Percentiles rank a stretch among this genome's conserved stretches.
Evolutionary conservation across 2,329 filamentous ascomycete genomes (phyloP).

Genomic region (Neospermospora avenae): DNA sequence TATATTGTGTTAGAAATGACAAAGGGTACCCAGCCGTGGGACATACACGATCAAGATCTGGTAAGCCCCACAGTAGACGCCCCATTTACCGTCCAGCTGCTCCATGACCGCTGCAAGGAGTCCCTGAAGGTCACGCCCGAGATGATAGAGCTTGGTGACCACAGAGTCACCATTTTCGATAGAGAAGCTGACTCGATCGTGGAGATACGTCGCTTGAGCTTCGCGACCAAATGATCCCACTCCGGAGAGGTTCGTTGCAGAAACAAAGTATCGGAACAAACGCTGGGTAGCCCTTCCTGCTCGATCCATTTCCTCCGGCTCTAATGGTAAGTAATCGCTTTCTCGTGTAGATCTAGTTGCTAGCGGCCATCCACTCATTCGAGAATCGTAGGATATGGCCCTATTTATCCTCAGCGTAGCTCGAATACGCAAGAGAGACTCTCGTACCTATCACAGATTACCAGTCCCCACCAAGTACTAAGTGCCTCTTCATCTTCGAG

Average conservation of each 20-base stretch:
- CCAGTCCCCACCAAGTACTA: slow-evolving; percentile 26
- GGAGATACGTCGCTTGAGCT: slow-evolving; percentile 24
- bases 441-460: slow-evolving; percentile 27
- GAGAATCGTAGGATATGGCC: slow-evolving; percentile 17
- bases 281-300: slow-evolving; percentile 4
- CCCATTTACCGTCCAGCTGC: slow-evolving; percentile 16
- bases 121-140: slow-evolving; percentile 19
- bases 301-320: slow-evolving; percentile 16
- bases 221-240: slow-evolving; percentile 25
- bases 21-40: not conserved
- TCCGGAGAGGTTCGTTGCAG: slow-evolving; percentile 11
- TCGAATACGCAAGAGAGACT: not conserved
- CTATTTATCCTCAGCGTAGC: slow-evolving; percentile 7
- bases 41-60: slow-evolving; percentile 24
- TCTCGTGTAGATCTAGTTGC: slow-evolving; percentile 18
- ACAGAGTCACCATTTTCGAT: slow-evolving; percentile 13
- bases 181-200: slow-evolving; percentile 15
- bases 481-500: slow-evolving; percentile 24
- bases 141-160: slow-evolving; percentile 10
- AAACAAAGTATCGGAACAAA: slow-evolving; percentile 19
- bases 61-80: slow-evolving; percentile 19
- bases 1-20: not conserved
- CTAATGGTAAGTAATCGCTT: slow-evolving; percentile 22
- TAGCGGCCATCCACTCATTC: slow-evolving; percentile 18
- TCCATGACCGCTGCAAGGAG: slow-evolving; percentile 20